Evolutionary conservation across 805 yeast species (phyloP).

Genomic region (Candida quercuum): DNA sequence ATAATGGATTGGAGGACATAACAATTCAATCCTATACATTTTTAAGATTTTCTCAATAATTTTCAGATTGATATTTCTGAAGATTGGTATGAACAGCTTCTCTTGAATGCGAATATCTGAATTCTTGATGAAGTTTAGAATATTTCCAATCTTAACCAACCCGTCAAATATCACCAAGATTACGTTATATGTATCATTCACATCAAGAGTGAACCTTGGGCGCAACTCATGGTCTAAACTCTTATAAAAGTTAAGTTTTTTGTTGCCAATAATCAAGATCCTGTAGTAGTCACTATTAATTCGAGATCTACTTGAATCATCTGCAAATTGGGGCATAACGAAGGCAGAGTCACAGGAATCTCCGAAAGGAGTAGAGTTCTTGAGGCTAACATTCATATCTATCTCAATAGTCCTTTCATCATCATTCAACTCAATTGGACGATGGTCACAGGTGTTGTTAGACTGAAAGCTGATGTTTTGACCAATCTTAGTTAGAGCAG

Average conservation of each 20-base stretch:
- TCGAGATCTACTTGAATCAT: not conserved
- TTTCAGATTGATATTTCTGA: slow-evolving; percentile 17
- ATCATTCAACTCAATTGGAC: slow-evolving; percentile 7
- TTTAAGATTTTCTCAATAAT: slow-evolving; percentile 17
- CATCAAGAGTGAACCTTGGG: slow-evolving; percentile 16
- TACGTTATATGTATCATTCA: slow-evolving; percentile 11
- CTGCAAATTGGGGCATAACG: slow-evolving; percentile 17
- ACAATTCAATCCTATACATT: slow-evolving; percentile 12
- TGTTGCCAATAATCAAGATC: slow-evolving; percentile 23
- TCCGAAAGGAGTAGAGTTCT: slow-evolving; percentile 3
- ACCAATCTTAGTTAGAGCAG: not conserved
- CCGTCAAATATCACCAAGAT: slow-evolving; percentile 24
- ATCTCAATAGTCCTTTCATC: slow-evolving; percentile 23
- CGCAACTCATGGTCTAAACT: slow-evolving; percentile 12
- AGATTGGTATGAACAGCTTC: slow-evolving; percentile 21
- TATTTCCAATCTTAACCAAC: slow-evolving; percentile 23
- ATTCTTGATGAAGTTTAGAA: slow-evolving; percentile 21
- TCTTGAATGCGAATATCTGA: slow-evolving; percentile 1
- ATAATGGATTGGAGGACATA: slow-evolving; percentile 22
- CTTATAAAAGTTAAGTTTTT: slow-evolving; percentile 15
- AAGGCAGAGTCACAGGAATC: slow-evolving; percentile 8
- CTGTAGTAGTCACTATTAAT: slow-evolving; percentile 4
- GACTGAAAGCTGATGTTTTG: not conserved
- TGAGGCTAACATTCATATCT: slow-evolving; percentile 14
- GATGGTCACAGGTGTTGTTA: not conserved